Evolutionary conservation across 2,329 filamentous ascomycete genomes (phyloP).

Genomic region (Tolypocladium album): DNA sequence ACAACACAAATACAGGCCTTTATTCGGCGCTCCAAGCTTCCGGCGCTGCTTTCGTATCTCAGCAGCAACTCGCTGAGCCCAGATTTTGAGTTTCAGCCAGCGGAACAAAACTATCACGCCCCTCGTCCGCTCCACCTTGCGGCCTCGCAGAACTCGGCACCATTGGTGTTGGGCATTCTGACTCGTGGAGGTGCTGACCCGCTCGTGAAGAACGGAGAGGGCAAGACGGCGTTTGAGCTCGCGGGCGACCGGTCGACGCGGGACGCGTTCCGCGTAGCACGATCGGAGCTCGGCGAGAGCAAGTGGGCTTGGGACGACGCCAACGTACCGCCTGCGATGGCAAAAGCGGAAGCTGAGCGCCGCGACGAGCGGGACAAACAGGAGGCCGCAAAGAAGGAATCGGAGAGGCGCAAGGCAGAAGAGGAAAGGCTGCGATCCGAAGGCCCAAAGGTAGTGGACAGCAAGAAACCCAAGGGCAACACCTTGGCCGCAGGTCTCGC

Average conservation of each 20-base stretch:
- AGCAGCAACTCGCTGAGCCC: slow-evolving; percentile 60
- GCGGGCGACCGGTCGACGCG: slow-evolving; percentile 76
- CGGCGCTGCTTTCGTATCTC: slow-evolving; percentile 76
- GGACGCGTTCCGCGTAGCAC: slow-evolving; percentile 84
- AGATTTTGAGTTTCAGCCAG: slow-evolving; percentile 66
- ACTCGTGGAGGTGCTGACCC: slow-evolving; percentile 68
- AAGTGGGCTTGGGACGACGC: slow-evolving; percentile 72
- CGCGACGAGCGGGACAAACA: slow-evolving; percentile 60
- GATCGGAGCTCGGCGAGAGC: slow-evolving; percentile 67
- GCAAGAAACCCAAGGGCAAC: slow-evolving; percentile 38
- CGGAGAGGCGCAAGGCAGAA: slow-evolving; percentile 61
- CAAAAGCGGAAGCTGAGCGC: slow-evolving; percentile 58
- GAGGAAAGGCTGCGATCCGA: slow-evolving; percentile 61
- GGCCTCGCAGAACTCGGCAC: slow-evolving; percentile 66
- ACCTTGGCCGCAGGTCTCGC: slow-evolving; percentile 41
- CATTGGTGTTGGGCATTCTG: slow-evolving; percentile 68
- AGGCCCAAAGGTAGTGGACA: slow-evolving; percentile 44
- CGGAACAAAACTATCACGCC: slow-evolving; percentile 65
- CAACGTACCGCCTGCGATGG: slow-evolving; percentile 60
- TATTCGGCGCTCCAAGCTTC: slow-evolving; percentile 80
- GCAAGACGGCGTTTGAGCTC: slow-evolving; percentile 79
- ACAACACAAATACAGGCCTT: slow-evolving; percentile 83
- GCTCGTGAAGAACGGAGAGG: slow-evolving; percentile 56
- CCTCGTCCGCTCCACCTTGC: slow-evolving; percentile 79
- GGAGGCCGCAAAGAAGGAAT: slow-evolving; percentile 57